Evolutionary conservation across 371 early-diverging fungal species (phyloP), one percentile per base, ranked within the genome.

Genomic region (Mucor racemosus): DNA sequence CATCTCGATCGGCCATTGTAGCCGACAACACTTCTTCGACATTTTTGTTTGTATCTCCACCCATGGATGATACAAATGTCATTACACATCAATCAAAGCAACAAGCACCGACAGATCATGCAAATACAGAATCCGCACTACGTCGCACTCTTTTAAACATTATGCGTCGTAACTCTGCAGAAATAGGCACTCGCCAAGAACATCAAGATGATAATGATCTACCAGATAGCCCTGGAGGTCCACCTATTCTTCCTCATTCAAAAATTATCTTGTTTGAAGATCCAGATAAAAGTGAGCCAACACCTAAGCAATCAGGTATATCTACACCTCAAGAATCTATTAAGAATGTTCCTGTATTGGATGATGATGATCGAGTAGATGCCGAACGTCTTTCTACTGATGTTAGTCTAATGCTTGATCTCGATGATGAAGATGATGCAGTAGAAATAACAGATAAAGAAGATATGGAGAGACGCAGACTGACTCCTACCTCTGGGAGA

Each of bases 221-320:
- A 13, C n/a, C 41, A 1, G 31, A 44, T n/a, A 65, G 41, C 9
- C 42, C 46, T 8, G 36, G 57, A 40, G 38, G 60, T 1, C 15
- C 57, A 7, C 55, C 63, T 10, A 46, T 71, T 19, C 39, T 63
- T 5, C 63, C 71, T 10, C 67, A 36, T 9, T 11, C 59, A 4
- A 56, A 33, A 36, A 40, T 35, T 7, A 63, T 60, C 4, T 19
- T 71, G 10, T 67, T 71, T 66, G 67, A 71, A 15, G 71, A 71
- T 36, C 71, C 71, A 5, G 71, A 71, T 9, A n/a, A 50, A 4
- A 61, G 65, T 17, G 26, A 58, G 7, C 42, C 40, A 5, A 39
- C 61, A 1, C 40, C 64, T 9, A 58, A 41, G 2, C 19, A 17
- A 1, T 14, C 50, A 19, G 15, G 58, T 2, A 44, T 62, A 17